Evolutionary conservation across 306 rosid genomes (phyloP), one percentile per base, ranked within the genome.

Genomic region (Gastrolobium bilobum): DNA sequence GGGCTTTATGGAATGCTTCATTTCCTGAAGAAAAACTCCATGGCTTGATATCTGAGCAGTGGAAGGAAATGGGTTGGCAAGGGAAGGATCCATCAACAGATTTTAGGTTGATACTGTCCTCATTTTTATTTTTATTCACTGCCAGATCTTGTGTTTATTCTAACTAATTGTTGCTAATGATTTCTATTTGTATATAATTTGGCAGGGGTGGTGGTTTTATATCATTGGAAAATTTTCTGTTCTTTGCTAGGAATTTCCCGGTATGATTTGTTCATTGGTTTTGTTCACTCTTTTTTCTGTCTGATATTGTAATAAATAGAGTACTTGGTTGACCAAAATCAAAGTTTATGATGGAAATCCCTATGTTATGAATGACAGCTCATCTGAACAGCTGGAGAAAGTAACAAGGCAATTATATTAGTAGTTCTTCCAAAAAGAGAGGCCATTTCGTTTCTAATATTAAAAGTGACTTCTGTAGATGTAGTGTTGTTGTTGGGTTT

Each of bases 31-130:
- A 95, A 89, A 91, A 93, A 79, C 98, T 95, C 11, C 82, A 50
- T 67, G 97, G 97, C 83, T 82, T 95, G 80, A 91, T 95, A 87
- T 93, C 99, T 54, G 99, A 95, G 80, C 99, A 95, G 81, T 95
- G 99, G 99, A 95, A 95, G 86, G 99, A 95, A 83, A 95, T 95
- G 99, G 99, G 99, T 38, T 95, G 99, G 99, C 99, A 95, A 86
- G 99, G 99, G 79, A 95, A 95, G 84, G 99, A 95, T 83, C 99
- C 99, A 42, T 95, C 99, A 69, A 95, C 99, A 56, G 99, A 95
- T 86, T 95, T 95, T 85, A 91, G 99, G 99, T 95, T 68, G 78
- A 65, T 75, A 68, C 29, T 53, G 56, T 39, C 61, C 62, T 79
- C 35, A 31, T 83, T 20, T 20, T 35, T 75, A 34, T 6, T 34